phyloP scores from a whole-genome alignment of 2,329 filamentous ascomycete species.

The Fusarium algeriense region DNA sequence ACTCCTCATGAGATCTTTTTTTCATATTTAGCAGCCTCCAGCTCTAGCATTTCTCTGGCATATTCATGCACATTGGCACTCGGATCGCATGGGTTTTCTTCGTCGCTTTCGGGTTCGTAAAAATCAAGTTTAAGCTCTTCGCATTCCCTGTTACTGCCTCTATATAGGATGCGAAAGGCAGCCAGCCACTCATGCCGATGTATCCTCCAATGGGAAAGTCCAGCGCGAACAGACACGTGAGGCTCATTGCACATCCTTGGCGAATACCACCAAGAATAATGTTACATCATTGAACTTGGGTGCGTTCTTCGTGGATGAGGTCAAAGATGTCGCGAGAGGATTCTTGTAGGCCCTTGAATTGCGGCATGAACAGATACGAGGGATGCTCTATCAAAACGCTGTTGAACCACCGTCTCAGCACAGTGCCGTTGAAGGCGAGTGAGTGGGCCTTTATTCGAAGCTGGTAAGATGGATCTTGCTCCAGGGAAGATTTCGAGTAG shows the following conservation, averaged over 20 bases:
- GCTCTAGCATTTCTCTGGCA: slow-evolving; percentile 49
- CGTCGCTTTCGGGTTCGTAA: background rate
- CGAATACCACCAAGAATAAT: slow-evolving; percentile 65
- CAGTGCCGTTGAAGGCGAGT: slow-evolving; percentile 55
- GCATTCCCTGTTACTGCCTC: no score
- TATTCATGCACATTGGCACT: slow-evolving; percentile 47
- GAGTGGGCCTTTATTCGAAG: slow-evolving; percentile 59
- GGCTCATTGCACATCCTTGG: slow-evolving; percentile 63
- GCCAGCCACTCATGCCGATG: slow-evolving; percentile 61
- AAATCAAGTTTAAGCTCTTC: no score
- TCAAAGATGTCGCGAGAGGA: slow-evolving; percentile 52
- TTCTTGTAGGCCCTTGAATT: slow-evolving; percentile 60
- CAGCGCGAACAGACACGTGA: slow-evolving; percentile 58
- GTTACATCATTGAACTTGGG: slow-evolving; percentile 50
- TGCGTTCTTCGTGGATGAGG: slow-evolving; percentile 52
- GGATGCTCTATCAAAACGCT: slow-evolving; percentile 57
- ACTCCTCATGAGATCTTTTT: slow-evolving; percentile 18
- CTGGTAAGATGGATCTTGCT: slow-evolving; percentile 65
- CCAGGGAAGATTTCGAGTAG: slow-evolving; percentile 53
- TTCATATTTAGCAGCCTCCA: slow-evolving; percentile 25
- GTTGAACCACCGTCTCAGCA: slow-evolving; percentile 66
- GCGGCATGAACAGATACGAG: slow-evolving; percentile 55
- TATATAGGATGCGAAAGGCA: slow-evolving; percentile 52
- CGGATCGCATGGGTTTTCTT: background rate
- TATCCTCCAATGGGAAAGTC: slow-evolving; percentile 55